Conservation (phyloP, 2,329 filamentous ascomycete genomes). For the Fusarium acutatum region DNA sequence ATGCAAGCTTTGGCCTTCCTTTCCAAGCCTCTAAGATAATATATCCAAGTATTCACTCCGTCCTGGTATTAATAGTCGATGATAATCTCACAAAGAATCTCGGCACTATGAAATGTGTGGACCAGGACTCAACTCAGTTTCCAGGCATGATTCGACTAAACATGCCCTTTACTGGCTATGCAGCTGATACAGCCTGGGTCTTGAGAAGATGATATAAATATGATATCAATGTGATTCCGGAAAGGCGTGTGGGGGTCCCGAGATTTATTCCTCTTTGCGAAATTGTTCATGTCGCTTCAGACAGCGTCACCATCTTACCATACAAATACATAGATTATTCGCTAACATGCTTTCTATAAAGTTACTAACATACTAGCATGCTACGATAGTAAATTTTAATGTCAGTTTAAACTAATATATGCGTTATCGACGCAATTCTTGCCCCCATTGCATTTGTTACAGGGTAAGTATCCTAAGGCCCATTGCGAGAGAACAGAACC, state of each 20-base stretch:
- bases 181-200: not conserved
- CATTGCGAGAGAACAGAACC: not conserved
- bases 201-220: not conserved
- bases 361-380: not conserved
- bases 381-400: no score
- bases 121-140: not conserved
- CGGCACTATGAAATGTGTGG: not conserved
- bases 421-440: not conserved
- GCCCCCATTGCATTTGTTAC: not conserved
- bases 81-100: not conserved
- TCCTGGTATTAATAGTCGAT: not conserved
- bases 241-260: not conserved
- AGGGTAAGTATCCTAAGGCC: conserved; percentile 8
- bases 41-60: not conserved
- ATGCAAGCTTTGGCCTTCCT: not conserved
- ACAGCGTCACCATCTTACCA: not conserved
- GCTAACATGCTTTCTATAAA: not conserved
- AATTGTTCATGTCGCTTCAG: not conserved
- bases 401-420: not conserved
- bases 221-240: no score
- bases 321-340: not conserved
- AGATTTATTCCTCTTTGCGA: not conserved
- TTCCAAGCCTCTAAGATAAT: not conserved
- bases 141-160: not conserved
- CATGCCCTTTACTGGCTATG: no score